Evolutionary conservation across 352 stramenopile species (phyloP), one percentile per base, ranked within the genome.

Genomic region (Thalassiosira exigua): DNA sequence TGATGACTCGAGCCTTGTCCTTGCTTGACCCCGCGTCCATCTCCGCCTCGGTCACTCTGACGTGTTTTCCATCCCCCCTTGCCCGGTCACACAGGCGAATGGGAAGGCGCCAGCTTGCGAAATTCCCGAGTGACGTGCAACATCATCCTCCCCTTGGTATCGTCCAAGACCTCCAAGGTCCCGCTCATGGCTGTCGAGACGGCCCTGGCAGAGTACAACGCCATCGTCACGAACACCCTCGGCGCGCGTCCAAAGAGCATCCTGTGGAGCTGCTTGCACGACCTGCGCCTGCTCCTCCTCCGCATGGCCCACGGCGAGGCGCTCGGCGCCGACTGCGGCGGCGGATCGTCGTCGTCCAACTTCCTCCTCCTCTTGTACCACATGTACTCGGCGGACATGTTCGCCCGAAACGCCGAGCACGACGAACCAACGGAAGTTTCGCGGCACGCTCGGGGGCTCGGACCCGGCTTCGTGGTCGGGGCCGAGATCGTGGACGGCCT

Each of bases 91-190:
- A n/a, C n/a, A 79, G 58, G 53, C 21, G 90, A 94, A 68, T 94
- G 90, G 90, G 90, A 94, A 75, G 90, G 90, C 24, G 90, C 90
- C 24, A 89, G 59, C 56, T 62, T 94, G 22, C 68, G 90, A 46
- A 94, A 94, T 75, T 88, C 74, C 32, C 51, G 86, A 33, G 84
- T 92, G 0, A 82, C 85, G 48, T 93, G 90, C 73, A 94, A 94
- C 69, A 79, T 88, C 0, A 92, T 93, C 46, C 65, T 94, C 19
- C 90, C 90, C 19, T 65, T 94, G 27, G 74, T 92, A 14, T 90
- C 86, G 11, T 88, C 81, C 21, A 73, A 82, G 24, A 84, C 75
- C 36, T 90, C 84, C 0, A 82, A 86, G 41, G 84, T 93, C 41
- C 77, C 88, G 26, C 69, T 93, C 3, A 76, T 90, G 41, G 77